Evolutionary conservation across 129 eudicot species (phyloP).

Genomic region (Pulicaria dysenterica): DNA sequence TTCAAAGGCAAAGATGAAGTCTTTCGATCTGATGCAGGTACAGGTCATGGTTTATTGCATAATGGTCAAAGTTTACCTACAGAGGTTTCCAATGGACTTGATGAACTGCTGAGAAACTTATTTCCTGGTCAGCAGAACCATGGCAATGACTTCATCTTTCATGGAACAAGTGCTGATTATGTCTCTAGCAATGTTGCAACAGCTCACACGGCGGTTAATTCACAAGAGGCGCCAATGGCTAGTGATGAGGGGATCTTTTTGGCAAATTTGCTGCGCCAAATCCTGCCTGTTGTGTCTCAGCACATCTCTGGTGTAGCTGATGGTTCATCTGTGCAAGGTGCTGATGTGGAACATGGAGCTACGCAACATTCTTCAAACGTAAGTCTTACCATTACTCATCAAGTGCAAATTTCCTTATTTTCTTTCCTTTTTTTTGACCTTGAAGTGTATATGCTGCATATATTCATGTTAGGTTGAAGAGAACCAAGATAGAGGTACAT

Average conservation of each 20-base stretch:
- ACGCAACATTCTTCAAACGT: slow-evolving; percentile 34
- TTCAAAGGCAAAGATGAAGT: background rate
- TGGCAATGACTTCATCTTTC: slow-evolving; percentile 36
- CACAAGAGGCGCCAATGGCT: slow-evolving; percentile 48
- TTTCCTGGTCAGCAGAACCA: slow-evolving; percentile 49
- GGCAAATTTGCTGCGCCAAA: slow-evolving; percentile 75
- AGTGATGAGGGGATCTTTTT: slow-evolving; percentile 66
- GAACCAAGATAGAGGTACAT: slow-evolving; percentile 37
- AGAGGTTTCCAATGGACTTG: slow-evolving; percentile 49
- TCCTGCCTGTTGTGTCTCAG: slow-evolving; percentile 75
- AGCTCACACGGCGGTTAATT: slow-evolving; percentile 30
- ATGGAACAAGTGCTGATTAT: slow-evolving; percentile 21
- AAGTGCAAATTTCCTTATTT: background rate
- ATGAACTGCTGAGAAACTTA: slow-evolving; percentile 57
- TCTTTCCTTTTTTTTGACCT: background rate
- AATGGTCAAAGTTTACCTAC: slow-evolving; percentile 39
- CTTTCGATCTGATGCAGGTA: slow-evolving; percentile 36
- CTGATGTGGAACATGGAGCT: slow-evolving; percentile 33
- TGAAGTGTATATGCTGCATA: slow-evolving; percentile 5
- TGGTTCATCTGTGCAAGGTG: slow-evolving; percentile 39
- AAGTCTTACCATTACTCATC: slow-evolving; percentile 13
- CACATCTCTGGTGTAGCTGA: slow-evolving; percentile 31
- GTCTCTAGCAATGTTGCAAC: slow-evolving; percentile 18
- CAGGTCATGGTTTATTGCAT: slow-evolving; percentile 35
- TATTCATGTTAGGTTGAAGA: slow-evolving; percentile 45